Evolutionary conservation across 2,329 filamentous ascomycete genomes (phyloP).

Genomic region (Talaromyces sp.): DNA sequence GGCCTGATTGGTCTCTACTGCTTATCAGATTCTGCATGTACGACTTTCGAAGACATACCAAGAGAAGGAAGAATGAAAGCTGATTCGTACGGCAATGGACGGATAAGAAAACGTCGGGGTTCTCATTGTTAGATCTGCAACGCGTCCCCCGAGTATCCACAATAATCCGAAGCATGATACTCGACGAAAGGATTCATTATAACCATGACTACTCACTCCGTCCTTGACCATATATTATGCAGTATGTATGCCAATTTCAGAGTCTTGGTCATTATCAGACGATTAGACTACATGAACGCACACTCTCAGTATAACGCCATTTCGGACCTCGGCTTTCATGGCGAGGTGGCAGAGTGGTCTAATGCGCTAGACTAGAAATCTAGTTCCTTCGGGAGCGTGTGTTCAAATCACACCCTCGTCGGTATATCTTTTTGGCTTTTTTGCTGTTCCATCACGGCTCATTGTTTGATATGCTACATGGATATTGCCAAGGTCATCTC

Average conservation of each 20-base stretch:
- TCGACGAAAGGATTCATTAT: no score
- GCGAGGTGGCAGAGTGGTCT: not conserved
- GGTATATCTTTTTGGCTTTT: not conserved
- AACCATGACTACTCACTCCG: no score
- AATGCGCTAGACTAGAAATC: not conserved
- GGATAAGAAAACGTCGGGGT: not conserved
- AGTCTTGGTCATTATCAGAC: not conserved
- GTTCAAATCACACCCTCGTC: not conserved
- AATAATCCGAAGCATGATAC: not conserved
- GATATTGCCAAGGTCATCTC: no score
- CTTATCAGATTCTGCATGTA: not conserved
- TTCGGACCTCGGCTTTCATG: no score
- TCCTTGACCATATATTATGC: no score
- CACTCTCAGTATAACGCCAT: no score
- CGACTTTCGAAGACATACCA: not conserved
- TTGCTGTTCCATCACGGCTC: not conserved
- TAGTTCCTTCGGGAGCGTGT: not conserved
- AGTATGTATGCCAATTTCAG: no score
- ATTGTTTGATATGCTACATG: no score
- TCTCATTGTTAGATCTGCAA: not conserved
- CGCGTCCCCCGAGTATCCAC: not conserved
- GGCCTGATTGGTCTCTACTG: not conserved
- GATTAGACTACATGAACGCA: not conserved
- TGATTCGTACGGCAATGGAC: not conserved
- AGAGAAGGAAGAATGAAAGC: not conserved